phyloP scores from a whole-genome alignment of 257 asterid genomes.

The Solanum rostratum region DNA sequence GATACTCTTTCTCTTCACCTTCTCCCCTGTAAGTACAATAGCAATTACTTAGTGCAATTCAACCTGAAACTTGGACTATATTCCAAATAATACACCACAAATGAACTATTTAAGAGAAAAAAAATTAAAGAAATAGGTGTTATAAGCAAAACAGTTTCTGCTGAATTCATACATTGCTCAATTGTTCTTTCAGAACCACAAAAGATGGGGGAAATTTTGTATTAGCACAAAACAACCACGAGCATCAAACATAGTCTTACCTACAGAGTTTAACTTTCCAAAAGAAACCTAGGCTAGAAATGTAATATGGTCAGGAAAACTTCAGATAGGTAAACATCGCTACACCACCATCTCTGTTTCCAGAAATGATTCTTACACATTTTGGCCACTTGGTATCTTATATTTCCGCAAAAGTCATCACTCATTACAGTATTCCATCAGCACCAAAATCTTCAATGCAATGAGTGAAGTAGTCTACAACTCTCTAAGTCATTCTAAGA shows the following conservation, averaged over 20 bases:
- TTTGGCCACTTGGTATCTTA: background rate
- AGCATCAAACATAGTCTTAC: background rate
- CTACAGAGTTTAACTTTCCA: background rate
- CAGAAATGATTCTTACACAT: background rate
- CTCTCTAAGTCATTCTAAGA: background rate
- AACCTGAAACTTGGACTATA: background rate
- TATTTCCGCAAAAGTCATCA: background rate
- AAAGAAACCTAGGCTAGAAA: background rate
- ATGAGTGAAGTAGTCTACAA: background rate
- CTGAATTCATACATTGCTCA: background rate
- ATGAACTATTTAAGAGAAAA: background rate
- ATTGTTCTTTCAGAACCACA: background rate
- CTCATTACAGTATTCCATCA: background rate
- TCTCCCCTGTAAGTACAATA: constrained; percentile 28
- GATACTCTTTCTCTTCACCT: constrained; percentile 71
- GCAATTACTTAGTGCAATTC: background rate
- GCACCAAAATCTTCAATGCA: background rate
- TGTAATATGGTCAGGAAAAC: background rate
- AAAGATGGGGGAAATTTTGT: background rate
- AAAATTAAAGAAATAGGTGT: background rate
- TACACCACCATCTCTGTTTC: background rate
- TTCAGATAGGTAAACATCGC: background rate
- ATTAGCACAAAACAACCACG: background rate
- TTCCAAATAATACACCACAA: background rate
- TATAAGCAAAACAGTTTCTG: background rate